Evolutionary conservation across 345 rosid species (phyloP).

Genomic region (Acer saccharum): DNA sequence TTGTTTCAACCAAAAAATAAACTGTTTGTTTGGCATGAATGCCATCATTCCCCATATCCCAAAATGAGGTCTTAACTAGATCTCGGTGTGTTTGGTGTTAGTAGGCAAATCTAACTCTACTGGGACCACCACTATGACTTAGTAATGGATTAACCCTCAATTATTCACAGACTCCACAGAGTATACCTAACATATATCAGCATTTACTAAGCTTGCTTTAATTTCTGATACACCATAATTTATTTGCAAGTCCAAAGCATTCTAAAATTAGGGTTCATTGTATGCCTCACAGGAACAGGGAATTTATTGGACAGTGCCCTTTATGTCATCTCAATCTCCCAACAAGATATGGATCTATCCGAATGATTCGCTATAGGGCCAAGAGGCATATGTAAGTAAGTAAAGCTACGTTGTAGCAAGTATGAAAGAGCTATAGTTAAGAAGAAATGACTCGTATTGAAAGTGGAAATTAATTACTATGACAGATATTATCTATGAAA

Average conservation of each 20-base stretch:
- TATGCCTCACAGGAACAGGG: background rate
- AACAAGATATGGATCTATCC: background rate
- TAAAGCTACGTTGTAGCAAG: background rate
- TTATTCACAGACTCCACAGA: background rate
- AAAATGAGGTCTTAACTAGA: slow-evolving; percentile 2
- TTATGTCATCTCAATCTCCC: background rate
- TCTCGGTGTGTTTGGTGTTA: background rate
- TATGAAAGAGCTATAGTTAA: too few species aligned
- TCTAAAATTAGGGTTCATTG: background rate
- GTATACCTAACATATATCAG: slow-evolving; percentile 15
- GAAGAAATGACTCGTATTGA: background rate
- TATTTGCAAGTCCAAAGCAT: background rate
- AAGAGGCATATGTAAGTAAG: background rate
- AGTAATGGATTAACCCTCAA: background rate
- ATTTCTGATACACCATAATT: slow-evolving; percentile 2
- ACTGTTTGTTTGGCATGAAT: background rate
- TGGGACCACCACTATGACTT: slow-evolving; percentile 19
- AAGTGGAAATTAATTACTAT: slow-evolving; percentile 34
- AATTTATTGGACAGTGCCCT: background rate
- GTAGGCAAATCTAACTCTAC: slow-evolving; percentile 8
- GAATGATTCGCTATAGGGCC: background rate
- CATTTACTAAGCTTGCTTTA: background rate
- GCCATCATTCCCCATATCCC: slow-evolving; percentile 17
- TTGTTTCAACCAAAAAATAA: slow-evolving; percentile 1
- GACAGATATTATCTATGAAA: slow-evolving; percentile 16